Evolutionary conservation across 345 rosid species (phyloP).

Genomic region (Populus simonii): DNA sequence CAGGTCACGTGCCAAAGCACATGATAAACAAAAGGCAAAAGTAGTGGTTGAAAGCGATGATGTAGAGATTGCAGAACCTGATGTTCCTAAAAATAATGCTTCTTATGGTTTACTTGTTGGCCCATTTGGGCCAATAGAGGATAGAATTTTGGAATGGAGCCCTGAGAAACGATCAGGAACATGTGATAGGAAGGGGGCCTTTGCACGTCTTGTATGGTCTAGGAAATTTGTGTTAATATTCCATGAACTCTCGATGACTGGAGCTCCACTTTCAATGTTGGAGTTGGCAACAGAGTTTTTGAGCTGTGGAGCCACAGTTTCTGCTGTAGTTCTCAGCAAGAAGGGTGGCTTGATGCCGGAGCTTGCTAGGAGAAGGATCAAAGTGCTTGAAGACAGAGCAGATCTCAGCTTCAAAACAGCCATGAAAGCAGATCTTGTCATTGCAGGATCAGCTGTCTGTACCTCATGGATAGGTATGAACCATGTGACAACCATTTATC

Average conservation of each 20-base stretch:
- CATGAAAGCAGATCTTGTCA: constrained; percentile 91
- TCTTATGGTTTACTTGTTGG: constrained; percentile 79
- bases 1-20: constrained; percentile 42
- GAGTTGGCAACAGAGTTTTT: constrained; percentile 93
- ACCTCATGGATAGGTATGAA: constrained; percentile 88
- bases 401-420: constrained; percentile 89
- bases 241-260: constrained; percentile 98
- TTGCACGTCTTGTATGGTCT: constrained; percentile 95
- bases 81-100: constrained; percentile 60
- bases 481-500: constrained; percentile 4
- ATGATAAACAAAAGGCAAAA: constrained; percentile 40
- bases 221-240: constrained; percentile 84
- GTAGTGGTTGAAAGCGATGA: constrained; percentile 33
- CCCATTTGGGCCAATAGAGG: constrained; percentile 79
- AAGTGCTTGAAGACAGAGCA: constrained; percentile 87
- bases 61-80: constrained; percentile 50
- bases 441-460: constrained; percentile 98
- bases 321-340: constrained; percentile 88
- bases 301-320: constrained; percentile 98
- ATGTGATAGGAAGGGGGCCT: constrained; percentile 85
- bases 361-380: constrained; percentile 81
- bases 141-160: constrained; percentile 79
- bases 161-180: constrained; percentile 89
- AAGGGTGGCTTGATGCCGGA: constrained; percentile 89
- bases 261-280: constrained; percentile 97